Evolutionary conservation across 2,329 filamentous ascomycete species (phyloP), one percentile per base, ranked within the genome.

Genomic region (Sporothrix humicola): DNA sequence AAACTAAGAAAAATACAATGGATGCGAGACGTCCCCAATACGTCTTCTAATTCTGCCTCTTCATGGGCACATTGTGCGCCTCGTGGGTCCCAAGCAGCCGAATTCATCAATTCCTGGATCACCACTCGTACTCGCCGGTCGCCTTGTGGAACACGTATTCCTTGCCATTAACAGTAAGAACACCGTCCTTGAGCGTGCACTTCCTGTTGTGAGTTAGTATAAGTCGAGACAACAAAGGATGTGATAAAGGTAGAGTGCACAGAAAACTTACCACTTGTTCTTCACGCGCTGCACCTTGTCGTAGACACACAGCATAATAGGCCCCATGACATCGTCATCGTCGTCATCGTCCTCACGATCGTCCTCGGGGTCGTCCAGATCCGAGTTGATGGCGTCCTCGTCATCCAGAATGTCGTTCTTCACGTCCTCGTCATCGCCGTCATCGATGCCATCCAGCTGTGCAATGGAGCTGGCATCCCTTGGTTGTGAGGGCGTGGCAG

Each of bases 101-200:
- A 5, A 37, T 37, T 37, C 31, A 7, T 37, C 31, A 37, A 37
- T 37, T 13, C 17, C 58, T n/a, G 10, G 59, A 44, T 48, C n/a
- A 99, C 96, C 96, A 99, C 83, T 99, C 96, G 78, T 98, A 98
- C 84, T 98, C 96, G 79, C 96, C 96, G 63, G 92, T 94, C 31
- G 95, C 96, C 84, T 98, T 98, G 86, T 97, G 94, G 85, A 99
- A 99, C 77, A 99, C 93, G 80, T 97, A 97, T 82, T 99, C 96
- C 83, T 93, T 97, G 77, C 94, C 93, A 77, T 95, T 95, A 52
- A 97, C 94, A 61, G 93, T 97, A 77, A 99, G 87, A 20, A 99
- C 93, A 23, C 96, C 96, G 79, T 99, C 96, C 85, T 98, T 98
- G 76, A 99, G 90, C 0, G 94, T 95, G 84, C 96, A 99, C 92